Percentiles rank a stretch among this genome's conserved stretches.
phyloP scores from a whole-genome alignment of 2,329 filamentous ascomycete species.

The Microcyclospora pomicola region DNA sequence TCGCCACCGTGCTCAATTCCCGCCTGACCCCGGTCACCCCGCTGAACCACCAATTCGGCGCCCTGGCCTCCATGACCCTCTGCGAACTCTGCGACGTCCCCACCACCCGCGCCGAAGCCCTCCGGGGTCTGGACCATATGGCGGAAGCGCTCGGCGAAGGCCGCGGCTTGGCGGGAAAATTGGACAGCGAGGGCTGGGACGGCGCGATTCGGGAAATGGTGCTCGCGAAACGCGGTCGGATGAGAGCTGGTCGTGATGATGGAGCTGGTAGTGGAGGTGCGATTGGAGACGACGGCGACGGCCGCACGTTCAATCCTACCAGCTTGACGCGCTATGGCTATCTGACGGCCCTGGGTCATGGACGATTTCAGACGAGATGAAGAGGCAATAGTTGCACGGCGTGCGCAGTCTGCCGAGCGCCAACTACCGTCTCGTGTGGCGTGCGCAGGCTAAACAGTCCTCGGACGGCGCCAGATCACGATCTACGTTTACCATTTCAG shows the following conservation, averaged over 20 bases:
- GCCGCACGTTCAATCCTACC: constrained; percentile 22
- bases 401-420: too few relatives aligned
- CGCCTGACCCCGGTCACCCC: constrained; percentile 45
- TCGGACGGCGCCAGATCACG: too few relatives aligned
- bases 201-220: constrained; percentile 41
- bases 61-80: constrained; percentile 46
- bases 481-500: too few relatives aligned
- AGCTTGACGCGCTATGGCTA: constrained; percentile 27
- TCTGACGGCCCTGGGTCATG: constrained; percentile 24
- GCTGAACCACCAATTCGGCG: constrained; percentile 53
- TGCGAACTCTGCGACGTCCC: constrained; percentile 44
- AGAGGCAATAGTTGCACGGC: neutral
- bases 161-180: constrained; percentile 27
- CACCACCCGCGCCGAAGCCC: constrained; percentile 44
- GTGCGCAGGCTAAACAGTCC: too few relatives aligned
- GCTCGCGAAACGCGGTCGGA: constrained; percentile 27
- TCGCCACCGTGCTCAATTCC: constrained; percentile 43
- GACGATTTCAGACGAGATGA: constrained; percentile 17
- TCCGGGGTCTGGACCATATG: constrained; percentile 41
- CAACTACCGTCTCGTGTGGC: too few relatives aligned
- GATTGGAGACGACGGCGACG: constrained; percentile 8
- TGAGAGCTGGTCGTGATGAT: constrained; percentile 25
- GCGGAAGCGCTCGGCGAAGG: constrained; percentile 35
- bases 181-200: constrained; percentile 44
- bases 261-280: constrained; percentile 34